These are phyloP conservation scores for Eucalyptus leucophloia DNA, from an alignment of 345 rosid species.

Conservation along the genomic window DNA sequence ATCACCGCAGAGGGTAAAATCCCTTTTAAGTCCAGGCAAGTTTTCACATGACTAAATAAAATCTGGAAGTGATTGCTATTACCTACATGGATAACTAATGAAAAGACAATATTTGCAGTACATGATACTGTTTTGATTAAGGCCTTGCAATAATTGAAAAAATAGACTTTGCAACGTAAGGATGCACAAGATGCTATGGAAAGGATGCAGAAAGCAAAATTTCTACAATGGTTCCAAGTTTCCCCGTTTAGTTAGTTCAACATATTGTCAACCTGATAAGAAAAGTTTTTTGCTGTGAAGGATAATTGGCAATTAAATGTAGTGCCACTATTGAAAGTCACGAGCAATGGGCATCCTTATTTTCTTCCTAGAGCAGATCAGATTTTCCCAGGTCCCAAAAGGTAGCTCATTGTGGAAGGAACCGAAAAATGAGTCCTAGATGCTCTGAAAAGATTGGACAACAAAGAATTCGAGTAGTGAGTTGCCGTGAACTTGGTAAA, in stretches of 20 bases:
- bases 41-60: background rate
- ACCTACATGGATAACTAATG: background rate
- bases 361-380: background rate
- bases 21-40: background rate
- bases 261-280: background rate
- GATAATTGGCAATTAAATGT: background rate
- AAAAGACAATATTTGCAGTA: background rate
- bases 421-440: background rate
- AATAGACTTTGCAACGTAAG: background rate
- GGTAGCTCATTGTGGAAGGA: background rate
- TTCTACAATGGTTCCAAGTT: background rate
- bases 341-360: background rate
- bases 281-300: background rate
- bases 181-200: background rate
- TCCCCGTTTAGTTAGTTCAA: background rate
- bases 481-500: background rate
- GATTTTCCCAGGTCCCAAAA: background rate
- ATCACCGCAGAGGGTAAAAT: background rate
- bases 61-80: background rate
- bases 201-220: background rate
- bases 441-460: background rate
- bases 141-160: background rate
- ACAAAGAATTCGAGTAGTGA: background rate
- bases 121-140: background rate
- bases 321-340: background rate